Evolutionary conservation across 306 rosid species (phyloP).

Genomic region (Elaeagnus macrophylla): DNA sequence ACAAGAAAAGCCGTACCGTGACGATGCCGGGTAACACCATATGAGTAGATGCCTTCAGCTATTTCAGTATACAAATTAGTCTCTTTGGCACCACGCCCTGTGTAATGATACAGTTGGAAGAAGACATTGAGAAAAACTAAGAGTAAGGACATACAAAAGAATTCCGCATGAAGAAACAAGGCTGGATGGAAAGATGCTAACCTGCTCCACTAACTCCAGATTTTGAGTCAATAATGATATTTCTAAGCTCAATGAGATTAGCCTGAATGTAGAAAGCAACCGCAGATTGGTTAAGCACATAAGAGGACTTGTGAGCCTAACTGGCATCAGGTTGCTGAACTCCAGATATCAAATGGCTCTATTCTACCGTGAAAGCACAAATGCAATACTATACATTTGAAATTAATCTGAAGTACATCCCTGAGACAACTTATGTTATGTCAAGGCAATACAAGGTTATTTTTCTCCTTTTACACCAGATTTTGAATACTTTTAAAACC

Average conservation of each 20-base stretch:
- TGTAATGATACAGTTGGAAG: conserved; percentile 25
- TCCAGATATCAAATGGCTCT: too few relatives aligned
- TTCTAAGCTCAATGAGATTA: conserved; percentile 40
- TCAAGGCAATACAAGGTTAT: too few relatives aligned
- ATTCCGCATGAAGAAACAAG: background rate
- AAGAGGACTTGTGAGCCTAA: too few relatives aligned
- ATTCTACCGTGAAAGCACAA: too few relatives aligned
- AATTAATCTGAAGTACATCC: too few relatives aligned
- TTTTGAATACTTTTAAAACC: too few relatives aligned
- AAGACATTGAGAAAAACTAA: conserved; percentile 16
- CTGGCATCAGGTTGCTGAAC: too few relatives aligned
- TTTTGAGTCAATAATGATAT: conserved; percentile 78
- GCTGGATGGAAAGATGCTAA: conserved; percentile 27
- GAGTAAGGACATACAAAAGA: conserved; percentile 2
- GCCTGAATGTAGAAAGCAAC: too few relatives aligned
- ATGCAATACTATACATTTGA: too few relatives aligned
- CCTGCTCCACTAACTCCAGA: conserved; percentile 99
- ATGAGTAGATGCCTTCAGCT: conserved; percentile 75
- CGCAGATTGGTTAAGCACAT: too few relatives aligned
- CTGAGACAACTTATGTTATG: too few relatives aligned
- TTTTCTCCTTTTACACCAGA: too few relatives aligned
- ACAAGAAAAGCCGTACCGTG: conserved; percentile 49
- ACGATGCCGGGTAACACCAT: conserved; percentile 87
- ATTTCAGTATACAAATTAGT: conserved; percentile 77
- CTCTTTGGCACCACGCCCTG: conserved; percentile 85